Conservation (phyloP, 768 basidiomycete genomes). For the Boletus vermiculosoides region DNA sequence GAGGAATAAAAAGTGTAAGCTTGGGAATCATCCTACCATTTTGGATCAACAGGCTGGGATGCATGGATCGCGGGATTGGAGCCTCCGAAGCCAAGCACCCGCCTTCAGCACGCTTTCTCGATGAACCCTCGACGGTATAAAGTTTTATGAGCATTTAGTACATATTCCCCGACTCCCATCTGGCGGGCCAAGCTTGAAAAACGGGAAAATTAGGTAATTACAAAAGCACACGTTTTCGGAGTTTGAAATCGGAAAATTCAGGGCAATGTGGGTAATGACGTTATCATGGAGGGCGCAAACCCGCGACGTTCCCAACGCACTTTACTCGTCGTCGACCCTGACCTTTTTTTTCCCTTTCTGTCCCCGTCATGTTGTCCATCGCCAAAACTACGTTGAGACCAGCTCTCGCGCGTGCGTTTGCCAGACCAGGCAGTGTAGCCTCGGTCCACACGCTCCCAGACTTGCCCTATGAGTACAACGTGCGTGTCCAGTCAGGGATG, state of each 20-base stretch:
- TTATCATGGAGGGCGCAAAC: not conserved
- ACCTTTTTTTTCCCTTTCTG: too few relatives aligned
- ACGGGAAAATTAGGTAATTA: slow-evolving; percentile 1
- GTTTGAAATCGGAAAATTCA: not conserved
- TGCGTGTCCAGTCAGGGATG: slow-evolving; percentile 30
- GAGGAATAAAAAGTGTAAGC: slow-evolving; percentile 12
- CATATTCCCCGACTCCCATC: not conserved
- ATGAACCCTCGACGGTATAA: slow-evolving; percentile 20
- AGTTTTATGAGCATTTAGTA: slow-evolving; percentile 7
- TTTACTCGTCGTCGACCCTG: not conserved
- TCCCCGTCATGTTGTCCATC: slow-evolving; percentile 46
- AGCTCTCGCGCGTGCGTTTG: slow-evolving; percentile 45
- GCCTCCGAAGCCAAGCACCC: not conserved
- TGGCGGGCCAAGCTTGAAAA: not conserved
- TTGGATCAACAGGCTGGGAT: not conserved
- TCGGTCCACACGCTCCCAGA: slow-evolving; percentile 72
- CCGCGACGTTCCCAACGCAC: not conserved
- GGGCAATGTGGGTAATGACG: slow-evolving; percentile 11
- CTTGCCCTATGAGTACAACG: slow-evolving; percentile 80
- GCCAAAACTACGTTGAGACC: slow-evolving; percentile 45
- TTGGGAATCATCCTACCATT: not conserved
- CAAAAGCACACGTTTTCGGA: not conserved
- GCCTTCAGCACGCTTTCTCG: not conserved
- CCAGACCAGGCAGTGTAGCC: slow-evolving; percentile 40
- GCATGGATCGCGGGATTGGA: not conserved